Base-by-base conservation (phyloP, 108 stramenopile genomes). In the Heterococcus sp. region DNA sequence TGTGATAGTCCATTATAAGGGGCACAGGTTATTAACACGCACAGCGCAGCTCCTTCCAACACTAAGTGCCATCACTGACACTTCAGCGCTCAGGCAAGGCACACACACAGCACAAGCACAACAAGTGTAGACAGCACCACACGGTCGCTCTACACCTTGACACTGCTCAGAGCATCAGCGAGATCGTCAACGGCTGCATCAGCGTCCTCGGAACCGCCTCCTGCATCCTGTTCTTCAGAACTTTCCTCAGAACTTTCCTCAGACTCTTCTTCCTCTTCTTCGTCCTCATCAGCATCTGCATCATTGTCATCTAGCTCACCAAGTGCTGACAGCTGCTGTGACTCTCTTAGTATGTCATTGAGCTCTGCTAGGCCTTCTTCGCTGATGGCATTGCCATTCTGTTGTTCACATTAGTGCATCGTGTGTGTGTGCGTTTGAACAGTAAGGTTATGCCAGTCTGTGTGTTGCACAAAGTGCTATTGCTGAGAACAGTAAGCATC, bases 271-370 rank as follows among this genome's bases (percentile, higher is more conserved):
- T 78, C 77, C 14, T 78, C 77, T 26, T 78, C 77, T 0, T 75
- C 74, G 1, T 66, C 74, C 1, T 75, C 74, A 0, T 38, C 37
- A 65, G 30, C 46, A n/a, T 77, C 76, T n/a, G 36, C 68, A 21
- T 71, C 32, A 37, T 78, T 78, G 58, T 78, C 77, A 64, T 78
- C 77, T 70, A 78, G 70, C 34, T 78, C 77, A 27, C 77, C 77
- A 5, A 78, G 70, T 0, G 35, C 46, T 0, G 30, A 63, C 39
- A 78, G 69, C 77, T 78, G 8, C 14, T 21, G 14, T 21, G 46
- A 8, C 21, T 8, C 46, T 8, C 46, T 21, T 8, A 58, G 46
- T 21, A 21, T 21, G 14, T 58, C 46, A 8, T 8, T 58, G 46
- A 58, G 21, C 46, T 21, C 46, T 8, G 8, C 8, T 21, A 58